Evolutionary conservation across 306 rosid genomes (phyloP), one percentile per base, ranked within the genome.

Genomic region (Canavalia ensiformis): DNA sequence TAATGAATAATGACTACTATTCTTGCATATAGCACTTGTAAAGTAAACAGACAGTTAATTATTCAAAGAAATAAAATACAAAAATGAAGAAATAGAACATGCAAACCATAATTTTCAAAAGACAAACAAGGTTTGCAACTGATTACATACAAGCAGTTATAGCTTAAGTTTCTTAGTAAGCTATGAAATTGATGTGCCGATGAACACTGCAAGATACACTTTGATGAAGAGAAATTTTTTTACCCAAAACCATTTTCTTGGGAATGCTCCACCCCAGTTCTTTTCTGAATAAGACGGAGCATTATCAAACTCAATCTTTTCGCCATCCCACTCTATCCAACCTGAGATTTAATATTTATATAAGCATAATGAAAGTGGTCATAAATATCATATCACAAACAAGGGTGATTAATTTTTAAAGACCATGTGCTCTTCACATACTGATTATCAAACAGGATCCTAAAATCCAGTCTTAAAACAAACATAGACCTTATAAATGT

Each of bases 221-320:
- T 11, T 42, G n/a, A 81, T n/a, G 59, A 82, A 80, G 65, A 74
- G 35, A 76, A 77, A 49, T 68, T 30, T 83, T 4, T 52, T 86
- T 90, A 95, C 99, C 99, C 99, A 95, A 90, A 93, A 95, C 99
- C 99, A 95, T 88, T 91, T 95, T 89, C 99, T 90, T 12, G 99
- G 97, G 84, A 95, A 95, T 77, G 77, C 95, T 84, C 95, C 99
- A 73, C 99, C 99, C 99, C 99, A 95, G 62, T 95, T 95, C 88
- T 95, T 93, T 83, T 95, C 97, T 2, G 97, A 93, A 85, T 95
- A 93, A 42, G 99, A 91, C 42, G 95, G 97, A 66, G 99, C 99
- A 88, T 95, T 84, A 47, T 91, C 87, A 77, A 95, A 95, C 86
- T 95, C 99, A 79, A 89, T 82, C 87, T 92, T 91, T 88, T 93